A percentile compares a stretch with the other conserved stretches of the same genome.
These are phyloP conservation scores for Cryptococcus neoformans DNA, from an alignment of 1,284 basidiomycete genomes.

Conservation along the genomic window DNA sequence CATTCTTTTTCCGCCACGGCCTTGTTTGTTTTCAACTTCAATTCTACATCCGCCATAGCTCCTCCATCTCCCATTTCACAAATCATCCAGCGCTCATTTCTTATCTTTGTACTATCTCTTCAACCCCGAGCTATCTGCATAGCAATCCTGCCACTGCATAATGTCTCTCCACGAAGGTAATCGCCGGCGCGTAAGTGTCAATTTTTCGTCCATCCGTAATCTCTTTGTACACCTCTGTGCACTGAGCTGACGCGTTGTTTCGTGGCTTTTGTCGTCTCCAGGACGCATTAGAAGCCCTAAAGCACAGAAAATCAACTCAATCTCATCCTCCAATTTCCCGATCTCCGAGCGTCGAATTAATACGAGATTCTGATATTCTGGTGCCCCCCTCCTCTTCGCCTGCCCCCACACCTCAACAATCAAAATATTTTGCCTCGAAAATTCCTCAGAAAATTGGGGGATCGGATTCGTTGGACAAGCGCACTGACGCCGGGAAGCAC, in stretches of 20 bases:
- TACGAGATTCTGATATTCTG: slow-evolving; percentile 22
- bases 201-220: background rate
- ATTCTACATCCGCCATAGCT: too few relatives aligned
- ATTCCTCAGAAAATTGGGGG: slow-evolving; percentile 5
- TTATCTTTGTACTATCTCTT: too few relatives aligned
- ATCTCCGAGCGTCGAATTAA: slow-evolving; percentile 3
- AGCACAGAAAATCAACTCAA: slow-evolving; percentile 6
- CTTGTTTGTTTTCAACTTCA: too few relatives aligned
- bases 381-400: slow-evolving; percentile 30
- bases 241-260: background rate
- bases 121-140: too few relatives aligned
- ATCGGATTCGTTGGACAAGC: background rate
- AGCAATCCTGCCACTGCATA: too few relatives aligned
- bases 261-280: background rate
- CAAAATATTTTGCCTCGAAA: slow-evolving; percentile 5
- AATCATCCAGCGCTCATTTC: too few relatives aligned
- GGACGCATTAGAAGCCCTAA: slow-evolving; percentile 17
- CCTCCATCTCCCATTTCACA: too few relatives aligned
- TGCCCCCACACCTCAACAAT: slow-evolving; percentile 5
- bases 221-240: background rate
- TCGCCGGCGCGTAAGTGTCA: slow-evolving; percentile 11
- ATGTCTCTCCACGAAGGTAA: background rate
- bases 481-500: background rate
- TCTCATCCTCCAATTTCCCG: slow-evolving; percentile 1
- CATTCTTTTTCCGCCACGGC: too few relatives aligned